phyloP scores from a whole-genome alignment of 2,329 filamentous ascomycete genomes.

The Aspergillus sp. region DNA sequence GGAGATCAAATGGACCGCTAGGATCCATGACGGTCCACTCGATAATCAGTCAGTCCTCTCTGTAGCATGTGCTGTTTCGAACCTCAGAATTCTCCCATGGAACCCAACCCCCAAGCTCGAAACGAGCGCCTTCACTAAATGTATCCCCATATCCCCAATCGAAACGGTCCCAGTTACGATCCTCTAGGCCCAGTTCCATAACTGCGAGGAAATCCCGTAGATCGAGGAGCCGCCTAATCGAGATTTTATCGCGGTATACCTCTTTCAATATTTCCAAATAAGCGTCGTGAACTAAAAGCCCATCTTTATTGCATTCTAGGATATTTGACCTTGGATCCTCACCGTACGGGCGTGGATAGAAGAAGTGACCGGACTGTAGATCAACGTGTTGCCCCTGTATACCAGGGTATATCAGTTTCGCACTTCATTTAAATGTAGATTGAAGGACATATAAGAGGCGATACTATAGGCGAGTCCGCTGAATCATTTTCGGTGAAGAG shows the following conservation, averaged over 20 bases:
- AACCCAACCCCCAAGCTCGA: neutral
- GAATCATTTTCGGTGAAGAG: slow-evolving; percentile 56
- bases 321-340: too few relatives aligned
- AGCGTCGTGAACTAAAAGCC: too few relatives aligned
- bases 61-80: neutral
- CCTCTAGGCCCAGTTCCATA: slow-evolving; percentile 2
- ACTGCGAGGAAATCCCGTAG: too few relatives aligned
- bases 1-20: slow-evolving; percentile 7
- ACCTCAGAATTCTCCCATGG: neutral
- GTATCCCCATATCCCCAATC: slow-evolving; percentile 6
- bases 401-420: neutral
- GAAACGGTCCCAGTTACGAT: slow-evolving; percentile 3
- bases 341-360: too few relatives aligned
- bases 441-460: neutral
- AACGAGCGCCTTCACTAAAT: slow-evolving; percentile 1
- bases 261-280: too few relatives aligned
- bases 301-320: too few relatives aligned
- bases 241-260: too few relatives aligned
- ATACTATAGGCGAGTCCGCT: slow-evolving; percentile 56
- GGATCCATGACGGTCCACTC: slow-evolving; percentile 9
- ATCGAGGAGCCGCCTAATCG: too few relatives aligned
- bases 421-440: neutral
- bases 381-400: neutral
- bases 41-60: slow-evolving; percentile 1
- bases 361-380: neutral